Evolutionary conservation across 116 monocot genomes (phyloP).

Genomic region (Dioscorea cayenensis): DNA sequence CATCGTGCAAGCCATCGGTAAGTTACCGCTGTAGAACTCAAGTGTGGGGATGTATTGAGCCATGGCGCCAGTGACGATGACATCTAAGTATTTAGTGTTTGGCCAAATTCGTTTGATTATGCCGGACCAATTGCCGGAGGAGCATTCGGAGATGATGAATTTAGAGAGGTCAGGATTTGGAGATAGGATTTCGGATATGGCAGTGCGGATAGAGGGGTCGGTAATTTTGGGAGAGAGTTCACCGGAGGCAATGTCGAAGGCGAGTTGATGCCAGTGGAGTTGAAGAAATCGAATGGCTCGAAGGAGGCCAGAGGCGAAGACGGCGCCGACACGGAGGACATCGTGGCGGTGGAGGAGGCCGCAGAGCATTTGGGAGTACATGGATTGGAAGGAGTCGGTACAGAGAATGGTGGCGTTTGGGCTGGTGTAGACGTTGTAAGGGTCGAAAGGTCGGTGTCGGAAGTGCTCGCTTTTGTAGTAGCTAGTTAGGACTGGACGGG

Average conservation of each 20-base stretch:
- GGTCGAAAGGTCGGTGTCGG: background rate
- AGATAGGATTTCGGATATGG: background rate
- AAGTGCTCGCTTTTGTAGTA: background rate
- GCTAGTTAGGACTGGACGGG: background rate
- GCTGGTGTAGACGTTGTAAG: constrained; percentile 1
- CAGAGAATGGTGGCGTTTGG: background rate
- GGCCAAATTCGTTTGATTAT: background rate
- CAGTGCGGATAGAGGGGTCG: background rate
- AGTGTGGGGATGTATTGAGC: background rate
- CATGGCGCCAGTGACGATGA: background rate
- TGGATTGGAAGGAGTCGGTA: background rate
- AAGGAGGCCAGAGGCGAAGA: background rate
- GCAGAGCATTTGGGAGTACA: background rate
- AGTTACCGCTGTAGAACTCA: background rate
- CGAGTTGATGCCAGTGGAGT: background rate
- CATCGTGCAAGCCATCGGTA: background rate
- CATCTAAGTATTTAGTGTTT: background rate
- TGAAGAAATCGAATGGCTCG: background rate
- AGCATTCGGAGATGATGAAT: background rate
- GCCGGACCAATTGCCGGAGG: background rate
- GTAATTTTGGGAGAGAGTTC: background rate
- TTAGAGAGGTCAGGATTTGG: background rate
- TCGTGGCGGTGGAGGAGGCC: background rate
- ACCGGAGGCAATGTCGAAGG: background rate
- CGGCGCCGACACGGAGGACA: background rate